phyloP scores from a whole-genome alignment of 2,329 filamentous ascomycete species.

The Geosmithia flava region DNA sequence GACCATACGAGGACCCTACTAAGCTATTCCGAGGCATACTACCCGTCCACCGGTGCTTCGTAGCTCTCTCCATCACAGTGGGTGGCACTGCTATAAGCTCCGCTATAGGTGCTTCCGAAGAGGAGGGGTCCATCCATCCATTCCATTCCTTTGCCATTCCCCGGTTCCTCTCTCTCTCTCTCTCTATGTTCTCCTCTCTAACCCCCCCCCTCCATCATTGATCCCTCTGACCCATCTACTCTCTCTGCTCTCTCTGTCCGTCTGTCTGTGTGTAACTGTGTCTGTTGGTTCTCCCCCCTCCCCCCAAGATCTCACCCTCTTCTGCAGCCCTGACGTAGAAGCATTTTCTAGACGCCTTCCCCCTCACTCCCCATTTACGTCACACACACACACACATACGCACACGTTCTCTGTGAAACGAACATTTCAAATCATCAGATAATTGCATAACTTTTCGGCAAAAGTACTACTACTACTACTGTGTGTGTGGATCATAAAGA shows the following conservation, averaged over 20 bases:
- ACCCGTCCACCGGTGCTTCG: no score
- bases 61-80: no score
- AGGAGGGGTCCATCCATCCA: not conserved
- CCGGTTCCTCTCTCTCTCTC: not conserved
- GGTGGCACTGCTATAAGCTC: no score
- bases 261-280: no score
- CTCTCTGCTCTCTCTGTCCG: no score
- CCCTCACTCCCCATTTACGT: not conserved
- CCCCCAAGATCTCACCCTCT: not conserved
- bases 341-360: not conserved
- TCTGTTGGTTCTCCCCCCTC: no score
- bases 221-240: no score
- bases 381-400: not conserved
- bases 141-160: not conserved
- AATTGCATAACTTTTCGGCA: not conserved
- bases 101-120: conserved; percentile 1
- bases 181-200: not conserved
- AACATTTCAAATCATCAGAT: not conserved
- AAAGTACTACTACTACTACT: no score
- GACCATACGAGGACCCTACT: not conserved
- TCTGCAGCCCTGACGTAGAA: not conserved
- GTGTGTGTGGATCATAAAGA: no score
- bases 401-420: not conserved
- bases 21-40: no score
- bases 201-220: no score